Evolutionary conservation across 2,329 filamentous ascomycete genomes (phyloP).

Genomic region (Falciphora oryzae): DNA sequence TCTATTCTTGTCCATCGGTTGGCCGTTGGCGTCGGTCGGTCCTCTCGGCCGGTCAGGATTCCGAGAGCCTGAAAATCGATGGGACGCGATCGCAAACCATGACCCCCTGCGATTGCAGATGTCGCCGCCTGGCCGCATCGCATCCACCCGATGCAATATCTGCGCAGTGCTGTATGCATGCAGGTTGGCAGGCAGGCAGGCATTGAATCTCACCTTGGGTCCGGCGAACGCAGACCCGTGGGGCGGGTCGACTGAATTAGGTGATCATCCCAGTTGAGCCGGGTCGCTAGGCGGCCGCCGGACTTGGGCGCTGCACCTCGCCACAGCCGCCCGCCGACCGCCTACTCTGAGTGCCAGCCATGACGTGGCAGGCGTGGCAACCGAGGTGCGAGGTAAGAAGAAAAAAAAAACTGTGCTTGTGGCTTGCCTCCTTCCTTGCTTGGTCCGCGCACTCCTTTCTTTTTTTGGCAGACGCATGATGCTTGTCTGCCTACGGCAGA

Average conservation of each 20-base stretch:
- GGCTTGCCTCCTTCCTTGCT: not conserved
- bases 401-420: not conserved
- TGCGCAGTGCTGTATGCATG: no score
- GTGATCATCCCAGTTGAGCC: not conserved
- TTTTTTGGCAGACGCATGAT: not conserved
- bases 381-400: not conserved
- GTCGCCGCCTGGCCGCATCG: no score
- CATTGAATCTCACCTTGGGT: not conserved
- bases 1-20: not conserved
- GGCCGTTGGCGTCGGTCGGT: not conserved
- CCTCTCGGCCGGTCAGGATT: not conserved
- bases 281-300: not conserved
- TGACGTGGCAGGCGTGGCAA: not conserved
- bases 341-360: not conserved
- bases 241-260: not conserved
- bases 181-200: not conserved
- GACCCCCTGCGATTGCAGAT: not conserved
- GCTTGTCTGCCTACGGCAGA: not conserved
- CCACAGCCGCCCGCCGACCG: slow-evolving; percentile 2
- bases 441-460: not conserved
- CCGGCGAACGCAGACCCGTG: not conserved
- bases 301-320: slow-evolving; percentile 8
- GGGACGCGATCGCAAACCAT: not conserved
- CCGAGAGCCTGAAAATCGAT: not conserved
- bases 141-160: no score